Percentiles rank a stretch among this genome's conserved stretches.
These are phyloP conservation scores for Phaffia rhodozyma DNA, from an alignment of 1,284 basidiomycete genomes.

Conservation along the genomic window DNA sequence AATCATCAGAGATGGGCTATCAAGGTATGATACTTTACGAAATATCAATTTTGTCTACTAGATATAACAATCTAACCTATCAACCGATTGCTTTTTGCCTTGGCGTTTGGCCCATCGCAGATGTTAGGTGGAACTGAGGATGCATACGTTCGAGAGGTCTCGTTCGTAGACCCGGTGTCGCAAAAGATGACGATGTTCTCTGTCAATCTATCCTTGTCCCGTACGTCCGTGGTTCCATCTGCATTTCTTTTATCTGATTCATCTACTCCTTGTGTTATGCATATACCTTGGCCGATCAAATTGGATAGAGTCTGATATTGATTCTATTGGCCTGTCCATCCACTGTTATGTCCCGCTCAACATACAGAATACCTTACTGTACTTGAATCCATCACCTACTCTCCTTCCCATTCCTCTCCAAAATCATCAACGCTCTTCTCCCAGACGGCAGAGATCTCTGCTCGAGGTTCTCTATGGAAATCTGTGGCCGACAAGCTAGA, in stretches of 20 bases:
- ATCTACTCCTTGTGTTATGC: too few species aligned
- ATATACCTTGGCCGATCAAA: too few species aligned
- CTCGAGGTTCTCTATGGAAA: conserved; percentile 62
- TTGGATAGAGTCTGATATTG: too few species aligned
- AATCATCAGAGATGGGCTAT: conserved; percentile 30
- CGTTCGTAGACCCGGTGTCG: conserved; percentile 70
- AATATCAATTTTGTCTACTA: too few species aligned
- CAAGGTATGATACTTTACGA: conserved; percentile 27
- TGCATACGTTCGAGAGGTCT: conserved; percentile 86
- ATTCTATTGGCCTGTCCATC: not conserved
- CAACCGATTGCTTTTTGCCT: not conserved
- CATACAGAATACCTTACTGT: conserved; percentile 56
- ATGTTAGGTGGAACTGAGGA: conserved; percentile 80
- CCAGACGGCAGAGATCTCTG: conserved; percentile 74
- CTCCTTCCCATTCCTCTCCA: conserved; percentile 41
- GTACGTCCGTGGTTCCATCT: not conserved
- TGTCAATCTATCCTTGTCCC: conserved; percentile 40
- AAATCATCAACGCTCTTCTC: conserved; percentile 48
- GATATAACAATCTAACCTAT: not conserved
- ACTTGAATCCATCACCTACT: conserved; percentile 78
- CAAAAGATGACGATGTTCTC: conserved; percentile 71
- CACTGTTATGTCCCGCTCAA: conserved; percentile 24
- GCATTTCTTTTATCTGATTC: too few species aligned
- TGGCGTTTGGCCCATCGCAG: conserved; percentile 35
- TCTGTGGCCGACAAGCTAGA: conserved; percentile 68